Base-by-base conservation (phyloP, 2,329 filamentous ascomycete genomes). In the Cadophora malorum region DNA sequence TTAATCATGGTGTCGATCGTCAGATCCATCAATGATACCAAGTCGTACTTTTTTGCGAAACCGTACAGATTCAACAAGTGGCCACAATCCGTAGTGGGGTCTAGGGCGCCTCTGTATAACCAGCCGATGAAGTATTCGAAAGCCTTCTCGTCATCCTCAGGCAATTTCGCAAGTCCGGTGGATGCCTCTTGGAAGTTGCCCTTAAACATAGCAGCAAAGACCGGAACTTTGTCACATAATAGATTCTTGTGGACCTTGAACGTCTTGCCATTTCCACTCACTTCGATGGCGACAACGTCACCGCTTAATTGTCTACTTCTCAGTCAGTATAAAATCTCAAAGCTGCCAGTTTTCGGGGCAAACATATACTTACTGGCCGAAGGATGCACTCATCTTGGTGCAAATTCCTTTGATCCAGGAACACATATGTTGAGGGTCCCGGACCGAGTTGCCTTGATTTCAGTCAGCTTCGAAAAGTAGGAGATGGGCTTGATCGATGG, bases 171-270 rank as follows among this genome's bases (percentile, higher is more conserved):
- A n/a, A 31, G 16, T 3, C 50, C 52, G 7, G 41, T 59, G 5
- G 21, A 14, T 9, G 52, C 31, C 45, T 67, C 65, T 2, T 6
- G 7, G 31, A 63, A 67, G 3, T 6, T 5, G 7, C 65, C 45
- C 4, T 52, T 59, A 23, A 67, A 67, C 60, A 67, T 67, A 25
- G 23, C 23, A 10, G 49, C 45, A 19, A 67, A 67, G 33, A 41
- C 53, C 1, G 21, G 31, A 4, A 33, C 52, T 9, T 60, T 67
- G 3, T 33, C 4, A 19, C 65, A 67, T 5, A 67, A n/a, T 1
- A 63, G 21, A 8, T 25, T 14, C 23, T 55, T 63, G 21, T 64
- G 60, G 28, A 67, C 16, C 1, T 21, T 31, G 53, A 67, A 67
- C 1, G 33, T 41, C 31, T 67, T 53, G 6, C 19, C 5, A 5